phyloP scores from a whole-genome alignment of 495 filamentous ascomycete species.

The Trichoderma erinaceum region DNA sequence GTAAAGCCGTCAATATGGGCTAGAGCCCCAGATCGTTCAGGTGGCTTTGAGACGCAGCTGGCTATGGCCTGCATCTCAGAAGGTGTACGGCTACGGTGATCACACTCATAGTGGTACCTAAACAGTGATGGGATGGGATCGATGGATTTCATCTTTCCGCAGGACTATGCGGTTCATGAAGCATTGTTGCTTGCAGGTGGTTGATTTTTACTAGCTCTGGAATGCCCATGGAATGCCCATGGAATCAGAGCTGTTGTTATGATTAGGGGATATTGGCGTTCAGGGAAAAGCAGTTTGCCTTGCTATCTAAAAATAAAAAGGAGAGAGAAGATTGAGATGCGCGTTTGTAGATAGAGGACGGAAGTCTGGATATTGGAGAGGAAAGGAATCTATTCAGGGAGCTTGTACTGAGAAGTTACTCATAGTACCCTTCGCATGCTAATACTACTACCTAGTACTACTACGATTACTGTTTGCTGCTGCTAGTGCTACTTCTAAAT shows the following conservation, averaged over 20 bases:
- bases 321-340: background rate
- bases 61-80: background rate
- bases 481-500: too few species aligned
- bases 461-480: too few species aligned
- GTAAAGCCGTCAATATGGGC: background rate
- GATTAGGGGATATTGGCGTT: constrained; percentile 1
- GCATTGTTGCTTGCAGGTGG: background rate
- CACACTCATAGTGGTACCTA: background rate
- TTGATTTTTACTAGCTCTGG: background rate
- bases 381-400: background rate
- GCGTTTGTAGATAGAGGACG: background rate
- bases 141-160: background rate
- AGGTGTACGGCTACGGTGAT: background rate
- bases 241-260: background rate
- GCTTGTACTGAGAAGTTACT: too few species aligned
- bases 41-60: background rate
- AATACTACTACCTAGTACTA: too few species aligned
- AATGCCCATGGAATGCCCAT: background rate
- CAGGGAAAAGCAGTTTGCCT: constrained; percentile 3
- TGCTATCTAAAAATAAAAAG: background rate
- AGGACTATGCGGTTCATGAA: background rate
- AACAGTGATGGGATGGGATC: background rate
- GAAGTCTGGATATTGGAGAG: background rate
- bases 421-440: too few species aligned
- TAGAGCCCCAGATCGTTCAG: background rate